These are phyloP conservation scores for Venturia oleaginea DNA, from an alignment of 2,329 filamentous ascomycete genomes.

Conservation along the genomic window DNA sequence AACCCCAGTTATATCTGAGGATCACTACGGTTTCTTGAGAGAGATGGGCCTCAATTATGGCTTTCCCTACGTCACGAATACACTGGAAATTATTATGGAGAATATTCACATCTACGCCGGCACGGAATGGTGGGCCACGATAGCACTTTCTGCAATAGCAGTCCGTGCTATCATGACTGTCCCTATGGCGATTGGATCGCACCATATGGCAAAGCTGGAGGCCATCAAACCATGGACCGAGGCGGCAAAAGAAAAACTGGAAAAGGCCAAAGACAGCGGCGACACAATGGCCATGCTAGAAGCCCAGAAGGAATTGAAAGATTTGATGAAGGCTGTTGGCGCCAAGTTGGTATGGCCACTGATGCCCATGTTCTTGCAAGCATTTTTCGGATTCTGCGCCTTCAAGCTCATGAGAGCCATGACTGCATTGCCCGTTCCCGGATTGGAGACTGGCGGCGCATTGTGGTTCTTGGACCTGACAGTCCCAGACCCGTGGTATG, in stretches of 20 bases:
- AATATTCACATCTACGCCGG: slow-evolving; percentile 68
- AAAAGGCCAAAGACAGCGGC: slow-evolving; percentile 30
- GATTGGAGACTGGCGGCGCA: slow-evolving; percentile 58
- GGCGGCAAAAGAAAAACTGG: slow-evolving; percentile 49
- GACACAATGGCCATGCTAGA: slow-evolving; percentile 33
- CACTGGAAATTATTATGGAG: slow-evolving; percentile 71
- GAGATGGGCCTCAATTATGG: slow-evolving; percentile 80
- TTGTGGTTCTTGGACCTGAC: slow-evolving; percentile 77
- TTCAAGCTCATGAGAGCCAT: slow-evolving; percentile 72
- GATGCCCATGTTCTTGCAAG: slow-evolving; percentile 48
- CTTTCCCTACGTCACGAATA: slow-evolving; percentile 59
- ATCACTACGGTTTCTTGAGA: slow-evolving; percentile 67
- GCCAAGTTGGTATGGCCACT: slow-evolving; percentile 41
- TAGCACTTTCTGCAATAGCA: slow-evolving; percentile 54
- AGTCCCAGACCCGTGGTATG: slow-evolving; percentile 63
- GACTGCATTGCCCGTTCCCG: slow-evolving; percentile 69
- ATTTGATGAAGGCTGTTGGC: slow-evolving; percentile 47
- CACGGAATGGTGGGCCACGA: slow-evolving; percentile 74
- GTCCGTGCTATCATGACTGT: slow-evolving; percentile 59
- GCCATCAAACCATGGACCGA: slow-evolving; percentile 49
- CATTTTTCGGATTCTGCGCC: slow-evolving; percentile 69
- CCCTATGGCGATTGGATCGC: slow-evolving; percentile 52
- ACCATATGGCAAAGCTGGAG: slow-evolving; percentile 53
- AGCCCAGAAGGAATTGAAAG: slow-evolving; percentile 39
- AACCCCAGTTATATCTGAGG: neutral